These are phyloP conservation scores for Tylopilus sp. DNA, from an alignment of 768 basidiomycete species.

Conservation along the genomic window DNA sequence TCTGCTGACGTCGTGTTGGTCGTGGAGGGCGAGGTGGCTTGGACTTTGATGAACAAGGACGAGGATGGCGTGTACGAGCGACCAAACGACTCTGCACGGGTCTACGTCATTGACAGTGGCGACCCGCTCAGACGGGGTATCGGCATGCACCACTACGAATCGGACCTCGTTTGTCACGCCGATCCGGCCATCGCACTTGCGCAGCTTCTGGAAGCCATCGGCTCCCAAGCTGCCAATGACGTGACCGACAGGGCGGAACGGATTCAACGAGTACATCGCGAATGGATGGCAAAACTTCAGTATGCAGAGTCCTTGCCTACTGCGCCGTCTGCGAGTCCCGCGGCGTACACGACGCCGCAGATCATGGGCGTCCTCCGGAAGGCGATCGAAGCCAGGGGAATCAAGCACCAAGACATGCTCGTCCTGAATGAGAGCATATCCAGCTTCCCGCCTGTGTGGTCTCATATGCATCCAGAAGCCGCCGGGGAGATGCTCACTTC, in stretches of 20 bases:
- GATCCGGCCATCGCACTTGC: constrained; percentile 50
- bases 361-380: constrained; percentile 48
- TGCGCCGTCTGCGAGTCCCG: constrained; percentile 14
- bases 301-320: constrained; percentile 30
- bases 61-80: constrained; percentile 26
- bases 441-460: constrained; percentile 53
- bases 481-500: constrained; percentile 52
- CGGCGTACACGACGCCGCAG: constrained; percentile 40
- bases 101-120: constrained; percentile 29
- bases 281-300: constrained; percentile 27
- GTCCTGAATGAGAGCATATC: constrained; percentile 64
- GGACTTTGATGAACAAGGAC: constrained; percentile 51
- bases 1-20: constrained; percentile 61
- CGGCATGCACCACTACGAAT: constrained; percentile 51
- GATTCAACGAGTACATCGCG: constrained; percentile 21
- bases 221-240: constrained; percentile 5
- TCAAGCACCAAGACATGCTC: constrained; percentile 41
- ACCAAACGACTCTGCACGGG: constrained; percentile 38
- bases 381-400: constrained; percentile 30
- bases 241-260: constrained; percentile 14
- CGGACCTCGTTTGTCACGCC: constrained; percentile 56
- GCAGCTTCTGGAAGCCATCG: constrained; percentile 39
- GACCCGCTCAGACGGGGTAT: constrained; percentile 53
- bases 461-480: constrained; percentile 50
- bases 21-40: constrained; percentile 64